Base-by-base conservation (phyloP, 495 filamentous ascomycete genomes). In the Extremus antarcticus region DNA sequence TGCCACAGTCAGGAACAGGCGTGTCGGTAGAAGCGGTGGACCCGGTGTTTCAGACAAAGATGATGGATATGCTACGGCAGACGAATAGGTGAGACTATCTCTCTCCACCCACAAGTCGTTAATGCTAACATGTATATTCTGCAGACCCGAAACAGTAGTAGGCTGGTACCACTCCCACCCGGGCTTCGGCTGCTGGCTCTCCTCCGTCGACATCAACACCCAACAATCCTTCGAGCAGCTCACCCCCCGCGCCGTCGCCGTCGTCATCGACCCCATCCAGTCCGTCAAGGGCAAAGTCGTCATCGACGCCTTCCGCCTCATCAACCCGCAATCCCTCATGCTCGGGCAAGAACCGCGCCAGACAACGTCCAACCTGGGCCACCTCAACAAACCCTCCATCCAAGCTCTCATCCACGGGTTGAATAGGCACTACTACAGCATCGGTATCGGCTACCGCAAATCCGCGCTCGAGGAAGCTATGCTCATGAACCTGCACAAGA, bases 141-240 rank as follows among this genome's bases (percentile, higher is more conserved):
- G 29, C 56, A 95, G 91, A 67, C 90, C 87, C 51, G 92, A 98
- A 70, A 89, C 88, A 0, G 92, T 98, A 57, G 92, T 98, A 35
- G 92, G 92, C 66, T 98, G 92, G 92, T 98, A 98, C 74, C 92
- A 98, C 72, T 97, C 92, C 25, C 92, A 98, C 78, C 92, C 92
- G 50, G 92, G 92, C 50, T 98, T 98, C 69, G 92, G 92, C 61
- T 98, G 92, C 77, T 98, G 92, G 92, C 81, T 98, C 17, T 97
- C 92, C 4, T 91, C 87, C 23, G 92, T 98, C 63, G 92, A 98
- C 78, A 96, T 98, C 78, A 97, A 97, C 71, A 98, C 92, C 39
- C 92, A 98, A 69, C 92, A 98, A 73, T 95, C 90, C 29, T 98
- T 98, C 75, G 92, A 98, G 71, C 94, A 96, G 69, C 82, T 97